A percentile compares a stretch with the other conserved stretches of the same genome.
Evolutionary conservation across 192 early-diverging fungal species (phyloP).

Genomic region (Chytriomyces sp.): DNA sequence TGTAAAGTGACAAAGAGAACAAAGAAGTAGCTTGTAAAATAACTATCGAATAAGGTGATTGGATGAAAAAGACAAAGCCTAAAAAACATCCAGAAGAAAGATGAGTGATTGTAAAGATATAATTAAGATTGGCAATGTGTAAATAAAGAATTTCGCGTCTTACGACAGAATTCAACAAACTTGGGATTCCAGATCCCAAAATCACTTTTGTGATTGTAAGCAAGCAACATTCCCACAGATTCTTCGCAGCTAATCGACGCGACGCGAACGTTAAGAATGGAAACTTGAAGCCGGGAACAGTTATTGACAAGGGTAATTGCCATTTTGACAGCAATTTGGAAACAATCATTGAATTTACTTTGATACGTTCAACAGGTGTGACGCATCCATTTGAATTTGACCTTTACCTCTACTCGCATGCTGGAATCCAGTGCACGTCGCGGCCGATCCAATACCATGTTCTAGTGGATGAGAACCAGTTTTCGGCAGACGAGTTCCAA

Average conservation of each 20-base stretch:
- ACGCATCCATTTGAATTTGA: constrained; percentile 33
- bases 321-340: constrained; percentile 26
- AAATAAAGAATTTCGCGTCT: too few relatives aligned
- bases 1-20: too few relatives aligned
- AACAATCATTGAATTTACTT: background rate
- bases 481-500: constrained; percentile 78
- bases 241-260: constrained; percentile 41
- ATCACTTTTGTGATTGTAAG: constrained; percentile 71
- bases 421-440: constrained; percentile 87
- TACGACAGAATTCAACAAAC: too few relatives aligned
- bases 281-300: constrained; percentile 47
- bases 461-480: constrained; percentile 80
- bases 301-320: constrained; percentile 42
- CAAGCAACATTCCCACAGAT: constrained; percentile 78
- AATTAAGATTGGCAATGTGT: too few relatives aligned
- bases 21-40: too few relatives aligned
- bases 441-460: constrained; percentile 88
- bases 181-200: background rate
- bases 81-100: too few relatives aligned
- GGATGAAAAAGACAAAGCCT: too few relatives aligned
- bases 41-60: too few relatives aligned
- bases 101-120: too few relatives aligned
- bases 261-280: constrained; percentile 24
- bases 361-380: background rate
- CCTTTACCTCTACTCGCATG: constrained; percentile 79